These are phyloP conservation scores for Pythium scleroteichum DNA, from an alignment of 352 stramenopile species.

Conservation along the genomic window DNA sequence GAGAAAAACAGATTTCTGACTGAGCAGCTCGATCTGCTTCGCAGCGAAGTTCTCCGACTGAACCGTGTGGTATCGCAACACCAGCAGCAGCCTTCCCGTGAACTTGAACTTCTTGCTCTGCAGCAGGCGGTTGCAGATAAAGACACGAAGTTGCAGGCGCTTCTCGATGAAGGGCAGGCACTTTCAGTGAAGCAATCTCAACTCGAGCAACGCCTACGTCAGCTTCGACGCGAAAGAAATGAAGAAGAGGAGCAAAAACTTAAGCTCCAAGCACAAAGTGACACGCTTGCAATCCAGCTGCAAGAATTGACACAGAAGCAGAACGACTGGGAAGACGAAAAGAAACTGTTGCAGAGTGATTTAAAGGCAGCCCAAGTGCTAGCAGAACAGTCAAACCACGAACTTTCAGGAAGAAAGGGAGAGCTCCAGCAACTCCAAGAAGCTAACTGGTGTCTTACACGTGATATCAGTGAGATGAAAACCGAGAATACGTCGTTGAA, in stretches of 20 bases:
- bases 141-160: conserved; percentile 62
- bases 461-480: conserved; percentile 32
- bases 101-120: conserved; percentile 52
- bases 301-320: conserved; percentile 49
- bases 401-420: conserved; percentile 28
- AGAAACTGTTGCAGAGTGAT: conserved; percentile 40
- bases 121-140: conserved; percentile 73
- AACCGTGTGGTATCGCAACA: conserved; percentile 43
- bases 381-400: conserved; percentile 25
- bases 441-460: conserved; percentile 26
- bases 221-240: conserved; percentile 78
- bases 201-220: conserved; percentile 64
- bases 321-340: conserved; percentile 54
- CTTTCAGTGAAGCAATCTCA: conserved; percentile 80
- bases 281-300: conserved; percentile 46
- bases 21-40: conserved; percentile 67
- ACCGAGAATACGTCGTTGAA: conserved; percentile 37
- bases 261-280: conserved; percentile 54
- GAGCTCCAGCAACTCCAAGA: conserved; percentile 36
- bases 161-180: conserved; percentile 75
- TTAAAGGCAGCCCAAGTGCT: conserved; percentile 31
- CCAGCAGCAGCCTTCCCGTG: conserved; percentile 26
- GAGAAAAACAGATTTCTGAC: conserved; percentile 61
- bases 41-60: conserved; percentile 56
- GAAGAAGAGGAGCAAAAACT: conserved; percentile 63